Evolutionary conservation across 2,329 filamentous ascomycete genomes (phyloP).

Genomic region (Coleophoma eucalyptorum): DNA sequence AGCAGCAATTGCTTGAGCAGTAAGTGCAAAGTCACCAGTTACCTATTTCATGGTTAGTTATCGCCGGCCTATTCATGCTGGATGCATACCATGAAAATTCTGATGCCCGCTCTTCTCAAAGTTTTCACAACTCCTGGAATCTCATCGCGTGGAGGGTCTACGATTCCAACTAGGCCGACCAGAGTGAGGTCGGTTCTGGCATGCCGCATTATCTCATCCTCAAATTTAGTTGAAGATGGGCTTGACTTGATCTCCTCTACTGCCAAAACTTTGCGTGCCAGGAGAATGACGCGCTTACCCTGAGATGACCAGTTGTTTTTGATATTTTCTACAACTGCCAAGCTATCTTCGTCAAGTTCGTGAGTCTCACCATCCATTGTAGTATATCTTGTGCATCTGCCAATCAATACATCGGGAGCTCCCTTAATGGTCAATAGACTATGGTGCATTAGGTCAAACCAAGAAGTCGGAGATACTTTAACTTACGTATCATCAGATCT

Average conservation of each 20-base stretch:
- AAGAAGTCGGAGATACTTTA: not conserved
- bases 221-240: slow-evolving; percentile 45
- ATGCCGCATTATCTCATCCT: slow-evolving; percentile 52
- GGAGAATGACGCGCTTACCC: slow-evolving; percentile 63
- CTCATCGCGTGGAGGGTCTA: slow-evolving; percentile 57
- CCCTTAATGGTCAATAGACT: slow-evolving; percentile 71
- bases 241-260: slow-evolving; percentile 33
- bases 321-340: slow-evolving; percentile 46
- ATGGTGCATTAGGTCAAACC: slow-evolving; percentile 6
- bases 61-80: not conserved
- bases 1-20: slow-evolving; percentile 67
- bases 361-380: slow-evolving; percentile 49
- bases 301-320: slow-evolving; percentile 68
- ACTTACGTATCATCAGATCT: slow-evolving; percentile 22
- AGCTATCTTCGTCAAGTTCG: slow-evolving; percentile 41
- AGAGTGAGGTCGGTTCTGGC: slow-evolving; percentile 45
- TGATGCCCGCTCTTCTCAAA: slow-evolving; percentile 65
- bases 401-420: slow-evolving; percentile 69
- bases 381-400: slow-evolving; percentile 55
- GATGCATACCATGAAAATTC: slow-evolving; percentile 66
- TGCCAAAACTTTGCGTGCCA: slow-evolving; percentile 57
- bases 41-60: slow-evolving; percentile 36
- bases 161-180: slow-evolving; percentile 53
- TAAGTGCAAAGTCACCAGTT: slow-evolving; percentile 74
- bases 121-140: slow-evolving; percentile 57